These are phyloP conservation scores for Aspergillus chevalieri DNA, from an alignment of 2,329 filamentous ascomycete species.

Conservation along the genomic window DNA sequence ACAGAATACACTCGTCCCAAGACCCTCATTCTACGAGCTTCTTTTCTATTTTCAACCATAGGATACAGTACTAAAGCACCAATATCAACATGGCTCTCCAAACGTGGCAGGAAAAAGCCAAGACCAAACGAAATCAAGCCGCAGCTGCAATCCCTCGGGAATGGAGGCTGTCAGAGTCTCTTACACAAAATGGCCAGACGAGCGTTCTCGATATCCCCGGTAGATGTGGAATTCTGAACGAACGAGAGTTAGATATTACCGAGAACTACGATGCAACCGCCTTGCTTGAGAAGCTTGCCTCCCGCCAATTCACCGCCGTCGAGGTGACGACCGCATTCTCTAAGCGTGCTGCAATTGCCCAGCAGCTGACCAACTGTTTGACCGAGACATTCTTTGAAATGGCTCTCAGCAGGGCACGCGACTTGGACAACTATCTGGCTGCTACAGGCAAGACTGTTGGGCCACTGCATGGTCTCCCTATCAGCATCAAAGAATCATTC, in stretches of 20 bases:
- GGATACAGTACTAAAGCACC: no score
- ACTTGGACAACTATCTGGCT: constrained; percentile 23
- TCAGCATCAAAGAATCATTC: constrained; percentile 25
- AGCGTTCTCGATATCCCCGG: constrained; percentile 4
- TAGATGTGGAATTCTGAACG: constrained; percentile 10
- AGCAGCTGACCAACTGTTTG: constrained; percentile 23
- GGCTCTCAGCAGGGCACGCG: constrained; percentile 24
- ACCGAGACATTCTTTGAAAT: constrained; percentile 29
- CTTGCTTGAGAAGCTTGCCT: constrained; percentile 6
- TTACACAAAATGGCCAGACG: neutral
- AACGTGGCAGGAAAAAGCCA: no score
- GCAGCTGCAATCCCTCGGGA: neutral
- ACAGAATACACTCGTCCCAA: no score
- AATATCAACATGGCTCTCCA: no score
- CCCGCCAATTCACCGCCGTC: neutral
- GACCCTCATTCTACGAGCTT: no score
- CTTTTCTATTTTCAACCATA: no score
- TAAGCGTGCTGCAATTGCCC: constrained; percentile 31
- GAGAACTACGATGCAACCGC: constrained; percentile 7
- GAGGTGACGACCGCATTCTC: constrained; percentile 26
- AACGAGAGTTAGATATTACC: constrained; percentile 13
- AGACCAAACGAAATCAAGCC: no score
- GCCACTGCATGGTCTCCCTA: constrained; percentile 29
- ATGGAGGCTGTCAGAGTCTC: neutral
- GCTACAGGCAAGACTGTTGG: constrained; percentile 17